These are phyloP conservation scores for Parachaetomium inaequale DNA, from an alignment of 495 filamentous ascomycete species.

Conservation along the genomic window DNA sequence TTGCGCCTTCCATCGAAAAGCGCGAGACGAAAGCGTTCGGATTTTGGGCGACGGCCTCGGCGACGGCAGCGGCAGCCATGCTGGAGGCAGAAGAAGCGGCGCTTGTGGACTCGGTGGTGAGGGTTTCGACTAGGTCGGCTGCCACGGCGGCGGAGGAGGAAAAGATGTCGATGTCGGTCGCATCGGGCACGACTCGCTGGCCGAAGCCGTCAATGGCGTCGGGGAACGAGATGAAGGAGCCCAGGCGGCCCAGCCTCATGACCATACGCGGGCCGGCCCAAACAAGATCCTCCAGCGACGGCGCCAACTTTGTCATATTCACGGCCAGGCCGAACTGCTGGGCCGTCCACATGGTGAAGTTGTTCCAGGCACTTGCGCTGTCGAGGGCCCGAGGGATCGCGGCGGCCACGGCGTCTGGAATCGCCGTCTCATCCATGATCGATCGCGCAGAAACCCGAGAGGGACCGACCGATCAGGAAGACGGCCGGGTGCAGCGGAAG, in stretches of 20 bases:
- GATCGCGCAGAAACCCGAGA: background rate
- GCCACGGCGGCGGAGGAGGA: constrained; percentile 32
- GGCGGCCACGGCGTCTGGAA: constrained; percentile 21
- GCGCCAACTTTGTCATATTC: constrained; percentile 44
- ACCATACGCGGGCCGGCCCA: constrained; percentile 61
- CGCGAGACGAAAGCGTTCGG: constrained; percentile 41
- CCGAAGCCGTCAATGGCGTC: constrained; percentile 62
- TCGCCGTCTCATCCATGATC: constrained; percentile 13
- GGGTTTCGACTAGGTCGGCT: constrained; percentile 19
- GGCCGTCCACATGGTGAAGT: constrained; percentile 46
- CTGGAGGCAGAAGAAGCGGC: constrained; percentile 11
- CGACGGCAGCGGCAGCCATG: constrained; percentile 23
- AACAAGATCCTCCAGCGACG: constrained; percentile 54
- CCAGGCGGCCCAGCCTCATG: constrained; percentile 58
- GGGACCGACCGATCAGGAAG: background rate
- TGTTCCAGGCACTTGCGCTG: constrained; percentile 45
- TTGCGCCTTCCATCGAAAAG: constrained; percentile 50
- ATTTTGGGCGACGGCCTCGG: constrained; percentile 35
- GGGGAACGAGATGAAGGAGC: constrained; percentile 55
- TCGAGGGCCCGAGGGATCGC: constrained; percentile 25
- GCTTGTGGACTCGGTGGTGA: constrained; percentile 29
- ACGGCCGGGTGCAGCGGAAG: background rate
- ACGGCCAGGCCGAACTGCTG: constrained; percentile 39
- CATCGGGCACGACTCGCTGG: constrained; percentile 58
- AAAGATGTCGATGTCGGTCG: constrained; percentile 43